A percentile compares a stretch with the other conserved stretches of the same genome.
Conservation (phyloP, 345 rosid species). For the Populus nigra region DNA sequence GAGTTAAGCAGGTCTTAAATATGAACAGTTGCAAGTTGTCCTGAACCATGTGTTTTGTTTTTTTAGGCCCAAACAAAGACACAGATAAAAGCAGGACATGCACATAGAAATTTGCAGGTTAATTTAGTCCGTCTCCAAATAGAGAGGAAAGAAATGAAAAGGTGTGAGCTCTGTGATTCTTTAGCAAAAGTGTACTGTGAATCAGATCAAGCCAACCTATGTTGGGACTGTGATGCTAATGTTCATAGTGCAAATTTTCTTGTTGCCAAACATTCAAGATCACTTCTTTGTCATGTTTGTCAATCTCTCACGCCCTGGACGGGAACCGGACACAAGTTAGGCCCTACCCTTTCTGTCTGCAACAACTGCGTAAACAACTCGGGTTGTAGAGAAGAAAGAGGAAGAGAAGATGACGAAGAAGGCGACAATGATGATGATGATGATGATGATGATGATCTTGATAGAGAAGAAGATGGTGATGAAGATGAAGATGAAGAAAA, state of each 20-base stretch:
- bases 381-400: background rate
- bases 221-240: slow-evolving; percentile 26
- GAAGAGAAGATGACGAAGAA: background rate
- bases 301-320: slow-evolving; percentile 28
- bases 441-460: background rate
- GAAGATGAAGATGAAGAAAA: slow-evolving; percentile 6
- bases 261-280: slow-evolving; percentile 24
- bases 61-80: slow-evolving; percentile 6
- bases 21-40: slow-evolving; percentile 28
- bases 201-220: slow-evolving; percentile 29
- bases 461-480: background rate
- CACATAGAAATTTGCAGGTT: background rate
- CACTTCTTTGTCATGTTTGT: slow-evolving; percentile 26
- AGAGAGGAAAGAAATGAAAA: slow-evolving; percentile 10
- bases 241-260: slow-evolving; percentile 30
- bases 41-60: slow-evolving; percentile 22
- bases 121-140: background rate
- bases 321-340: slow-evolving; percentile 14
- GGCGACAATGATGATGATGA: background rate
- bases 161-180: slow-evolving; percentile 25
- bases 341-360: slow-evolving; percentile 23
- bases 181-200: slow-evolving; percentile 19
- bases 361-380: slow-evolving; percentile 9
- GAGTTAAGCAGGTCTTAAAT: background rate
- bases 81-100: slow-evolving; percentile 14